Base-by-base conservation (phyloP, 2,329 filamentous ascomycete genomes). In the Aspergillus calidoustus region DNA sequence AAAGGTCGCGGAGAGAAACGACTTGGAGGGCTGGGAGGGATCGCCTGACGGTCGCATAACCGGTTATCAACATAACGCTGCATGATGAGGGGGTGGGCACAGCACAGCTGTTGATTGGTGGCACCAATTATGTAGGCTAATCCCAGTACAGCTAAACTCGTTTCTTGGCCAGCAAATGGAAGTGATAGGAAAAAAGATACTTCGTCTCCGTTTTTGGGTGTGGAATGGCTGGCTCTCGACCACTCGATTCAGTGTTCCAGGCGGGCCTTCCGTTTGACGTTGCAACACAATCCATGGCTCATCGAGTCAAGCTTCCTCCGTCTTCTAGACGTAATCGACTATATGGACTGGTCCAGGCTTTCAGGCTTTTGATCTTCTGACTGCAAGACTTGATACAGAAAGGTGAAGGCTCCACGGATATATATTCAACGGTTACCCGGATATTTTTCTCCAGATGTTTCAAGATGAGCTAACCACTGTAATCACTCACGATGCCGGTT, bases 401-500 rank as follows among this genome's bases (percentile, higher is more conserved):
- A 41, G 34, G 13, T 41, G 34, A 41, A 11, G 15, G 13, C 34
- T 5, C 34, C 11, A 1, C 34, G 9, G 15, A 41, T 41, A 41
- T 41, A 41, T 41, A 41, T 41, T 41, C 34, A 2, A 15, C 4
- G 8, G 0, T 15, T 1, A 17, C 34, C 15, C 34, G 2, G 13
- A 15, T 38, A 38, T 7, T 17, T 13, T 15, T 5, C 2, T 5
- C 6, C 25, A 19, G n/a, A 17, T 46, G 7, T 46, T 46, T 15
- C 8, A 19, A 46, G 13, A 46, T 46, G 25, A 28, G 25, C 4
- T 28, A 41, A 41, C 23, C 17, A 15, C 7, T 7, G 31, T n/a
- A 41, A 22, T 3, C 15, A 22, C 5, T 31, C 34, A 58, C 13
- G 44, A 69, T 69, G 67, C 65, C 65, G 1, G 41, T 66, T 11